Evolutionary conservation across 805 yeast species (phyloP).

Genomic region (Wickerhamiella occidentalis): DNA sequence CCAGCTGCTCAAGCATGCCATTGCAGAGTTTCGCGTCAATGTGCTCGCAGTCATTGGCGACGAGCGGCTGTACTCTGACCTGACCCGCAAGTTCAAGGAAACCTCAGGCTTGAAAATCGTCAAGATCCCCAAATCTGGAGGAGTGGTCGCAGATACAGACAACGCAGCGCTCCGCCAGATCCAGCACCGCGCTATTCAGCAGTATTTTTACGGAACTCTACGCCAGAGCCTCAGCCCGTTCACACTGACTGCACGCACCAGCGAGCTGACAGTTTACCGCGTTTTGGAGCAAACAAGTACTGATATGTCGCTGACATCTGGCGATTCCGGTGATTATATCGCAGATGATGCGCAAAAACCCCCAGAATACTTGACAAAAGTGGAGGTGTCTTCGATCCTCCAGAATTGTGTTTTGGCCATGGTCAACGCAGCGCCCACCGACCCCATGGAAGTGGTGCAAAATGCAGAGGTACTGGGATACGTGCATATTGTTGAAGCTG

Average conservation of each 20-base stretch:
- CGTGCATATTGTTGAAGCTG: slow-evolving; percentile 56
- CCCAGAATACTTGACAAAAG: slow-evolving; percentile 25
- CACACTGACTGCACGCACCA: slow-evolving; percentile 59
- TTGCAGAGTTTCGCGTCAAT: slow-evolving; percentile 48
- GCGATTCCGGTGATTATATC: slow-evolving; percentile 8
- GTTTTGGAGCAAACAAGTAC: slow-evolving; percentile 33
- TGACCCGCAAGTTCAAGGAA: slow-evolving; percentile 35
- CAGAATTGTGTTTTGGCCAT: slow-evolving; percentile 70
- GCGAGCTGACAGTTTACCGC: slow-evolving; percentile 49
- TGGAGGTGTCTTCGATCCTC: slow-evolving; percentile 34
- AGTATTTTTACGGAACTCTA: slow-evolving; percentile 76
- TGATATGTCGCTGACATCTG: slow-evolving; percentile 7
- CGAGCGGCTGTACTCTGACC: slow-evolving; percentile 54
- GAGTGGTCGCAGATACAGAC: slow-evolving; percentile 65
- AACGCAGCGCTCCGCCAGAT: slow-evolving; percentile 45
- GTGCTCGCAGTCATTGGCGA: slow-evolving; percentile 55
- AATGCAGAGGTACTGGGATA: slow-evolving; percentile 64
- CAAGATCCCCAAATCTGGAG: slow-evolving; percentile 60
- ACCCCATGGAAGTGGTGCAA: slow-evolving; percentile 36
- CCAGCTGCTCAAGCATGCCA: slow-evolving; percentile 40
- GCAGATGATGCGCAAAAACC: slow-evolving; percentile 22
- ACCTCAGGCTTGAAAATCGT: slow-evolving; percentile 33
- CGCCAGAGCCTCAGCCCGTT: slow-evolving; percentile 65
- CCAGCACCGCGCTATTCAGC: slow-evolving; percentile 69
- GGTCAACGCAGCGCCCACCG: slow-evolving; percentile 38